Evolutionary conservation across 306 rosid species (phyloP).

Genomic region (Acacia melanoxylon): DNA sequence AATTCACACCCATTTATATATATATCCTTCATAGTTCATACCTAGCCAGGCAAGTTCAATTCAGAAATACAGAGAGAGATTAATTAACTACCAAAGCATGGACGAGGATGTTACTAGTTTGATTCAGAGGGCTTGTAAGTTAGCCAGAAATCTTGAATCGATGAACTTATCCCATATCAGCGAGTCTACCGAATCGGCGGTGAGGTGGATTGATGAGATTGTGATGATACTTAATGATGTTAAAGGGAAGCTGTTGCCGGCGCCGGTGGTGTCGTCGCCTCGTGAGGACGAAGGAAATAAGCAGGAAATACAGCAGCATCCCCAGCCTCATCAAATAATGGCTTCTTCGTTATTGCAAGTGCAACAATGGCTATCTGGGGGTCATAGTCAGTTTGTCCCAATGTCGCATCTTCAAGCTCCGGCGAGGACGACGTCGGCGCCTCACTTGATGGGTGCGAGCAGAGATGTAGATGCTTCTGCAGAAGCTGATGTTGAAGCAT

Average conservation of each 20-base stretch:
- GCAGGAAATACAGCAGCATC: slow-evolving; percentile 23
- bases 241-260: slow-evolving; percentile 20
- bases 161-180: slow-evolving; percentile 25
- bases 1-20: background rate
- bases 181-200: slow-evolving; percentile 36
- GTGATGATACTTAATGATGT: slow-evolving; percentile 32
- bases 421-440: background rate
- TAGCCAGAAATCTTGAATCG: slow-evolving; percentile 46
- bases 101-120: slow-evolving; percentile 34
- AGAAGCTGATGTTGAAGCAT: slow-evolving; percentile 11
- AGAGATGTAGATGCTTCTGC: slow-evolving; percentile 10
- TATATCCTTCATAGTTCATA: background rate
- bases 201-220: slow-evolving; percentile 45
- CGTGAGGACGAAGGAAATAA: background rate
- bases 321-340: slow-evolving; percentile 1
- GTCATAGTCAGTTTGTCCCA: slow-evolving; percentile 17
- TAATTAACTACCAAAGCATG: slow-evolving; percentile 24
- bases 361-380: slow-evolving; percentile 42
- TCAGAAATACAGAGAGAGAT: background rate
- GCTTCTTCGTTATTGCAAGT: slow-evolving; percentile 19
- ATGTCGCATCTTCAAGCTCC: slow-evolving; percentile 26
- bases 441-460: background rate
- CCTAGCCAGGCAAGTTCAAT: background rate
- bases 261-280: background rate
- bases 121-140: slow-evolving; percentile 45